phyloP scores from a whole-genome alignment of 768 basidiomycete species.

The Russula dissimulans region DNA sequence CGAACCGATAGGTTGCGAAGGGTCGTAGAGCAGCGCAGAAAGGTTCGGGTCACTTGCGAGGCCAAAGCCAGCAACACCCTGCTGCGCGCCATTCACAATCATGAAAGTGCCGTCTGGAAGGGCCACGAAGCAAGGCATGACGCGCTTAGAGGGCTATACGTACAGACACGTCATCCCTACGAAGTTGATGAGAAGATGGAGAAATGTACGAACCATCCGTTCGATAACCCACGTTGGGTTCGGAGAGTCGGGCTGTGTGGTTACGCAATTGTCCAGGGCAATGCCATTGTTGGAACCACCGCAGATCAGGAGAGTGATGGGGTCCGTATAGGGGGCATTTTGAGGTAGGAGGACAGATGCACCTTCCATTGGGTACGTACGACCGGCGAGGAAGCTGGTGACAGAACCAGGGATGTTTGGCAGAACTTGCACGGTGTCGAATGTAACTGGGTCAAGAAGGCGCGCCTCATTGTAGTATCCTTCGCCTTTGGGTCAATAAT shows the following conservation, averaged over 20 bases:
- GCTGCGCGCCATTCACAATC: conserved; percentile 65
- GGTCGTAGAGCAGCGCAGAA: conserved; percentile 62
- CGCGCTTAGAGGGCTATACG: conserved; percentile 54
- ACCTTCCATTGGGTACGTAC: conserved; percentile 72
- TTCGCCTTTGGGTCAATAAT: conserved; percentile 21
- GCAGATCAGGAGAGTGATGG: conserved; percentile 59
- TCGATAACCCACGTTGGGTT: conserved; percentile 64
- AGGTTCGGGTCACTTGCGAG: conserved; percentile 56
- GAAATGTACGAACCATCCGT: conserved; percentile 52
- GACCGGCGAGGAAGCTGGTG: conserved; percentile 56
- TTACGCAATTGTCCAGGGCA: conserved; percentile 62
- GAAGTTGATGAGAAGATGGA: neutral
- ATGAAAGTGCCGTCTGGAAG: conserved; percentile 67
- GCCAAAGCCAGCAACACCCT: conserved; percentile 67
- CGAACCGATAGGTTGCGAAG: conserved; percentile 40
- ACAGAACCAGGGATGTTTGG: conserved; percentile 74
- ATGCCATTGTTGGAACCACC: conserved; percentile 59
- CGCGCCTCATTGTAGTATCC: conserved; percentile 79
- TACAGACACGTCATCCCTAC: neutral
- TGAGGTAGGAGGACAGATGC: conserved; percentile 62
- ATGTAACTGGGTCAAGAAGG: conserved; percentile 56
- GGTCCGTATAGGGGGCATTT: conserved; percentile 62
- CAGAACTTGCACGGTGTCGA: conserved; percentile 46
- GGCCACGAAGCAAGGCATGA: conserved; percentile 66
- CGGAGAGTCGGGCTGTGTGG: conserved; percentile 51